Evolutionary conservation across 2,329 filamentous ascomycete genomes (phyloP).

Genomic region (Lecanicillium sp.): DNA sequence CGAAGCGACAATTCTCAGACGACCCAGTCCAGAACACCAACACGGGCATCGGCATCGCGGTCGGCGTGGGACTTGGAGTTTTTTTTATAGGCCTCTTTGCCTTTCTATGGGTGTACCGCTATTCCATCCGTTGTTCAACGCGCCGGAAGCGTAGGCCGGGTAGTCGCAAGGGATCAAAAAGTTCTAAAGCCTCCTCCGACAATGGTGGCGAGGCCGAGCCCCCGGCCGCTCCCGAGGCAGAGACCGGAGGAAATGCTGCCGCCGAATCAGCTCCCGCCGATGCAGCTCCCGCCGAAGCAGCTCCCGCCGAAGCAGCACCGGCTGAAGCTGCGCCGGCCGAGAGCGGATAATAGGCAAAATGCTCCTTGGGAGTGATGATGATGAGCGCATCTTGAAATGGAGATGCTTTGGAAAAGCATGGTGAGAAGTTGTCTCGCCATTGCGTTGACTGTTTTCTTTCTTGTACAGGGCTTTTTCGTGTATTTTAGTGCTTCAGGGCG

Average conservation of each 20-base stretch:
- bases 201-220: slow-evolving; percentile 1
- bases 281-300: not conserved
- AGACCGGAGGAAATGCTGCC: not conserved
- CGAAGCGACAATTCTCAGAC: slow-evolving; percentile 17
- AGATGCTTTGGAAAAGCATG: too few relatives aligned
- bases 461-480: too few relatives aligned
- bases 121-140: slow-evolving; percentile 30
- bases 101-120: slow-evolving; percentile 36
- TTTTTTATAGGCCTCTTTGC: slow-evolving; percentile 32
- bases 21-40: slow-evolving; percentile 29
- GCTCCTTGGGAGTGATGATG: not conserved
- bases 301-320: not conserved
- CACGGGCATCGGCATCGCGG: slow-evolving; percentile 37
- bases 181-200: slow-evolving; percentile 23
- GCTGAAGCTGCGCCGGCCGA: not conserved
- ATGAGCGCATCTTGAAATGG: too few relatives aligned
- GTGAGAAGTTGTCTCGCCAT: too few relatives aligned
- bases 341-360: not conserved
- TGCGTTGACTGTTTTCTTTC: too few relatives aligned
- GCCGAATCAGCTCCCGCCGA: not conserved
- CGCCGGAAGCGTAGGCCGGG: slow-evolving; percentile 22
- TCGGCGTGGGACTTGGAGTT: slow-evolving; percentile 34
- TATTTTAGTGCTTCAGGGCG: too few relatives aligned
- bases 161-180: slow-evolving; percentile 29
- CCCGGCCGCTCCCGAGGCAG: too few relatives aligned